These are phyloP conservation scores for Coemansia sp. DNA, from an alignment of 192 early-diverging fungal genomes.

Conservation along the genomic window DNA sequence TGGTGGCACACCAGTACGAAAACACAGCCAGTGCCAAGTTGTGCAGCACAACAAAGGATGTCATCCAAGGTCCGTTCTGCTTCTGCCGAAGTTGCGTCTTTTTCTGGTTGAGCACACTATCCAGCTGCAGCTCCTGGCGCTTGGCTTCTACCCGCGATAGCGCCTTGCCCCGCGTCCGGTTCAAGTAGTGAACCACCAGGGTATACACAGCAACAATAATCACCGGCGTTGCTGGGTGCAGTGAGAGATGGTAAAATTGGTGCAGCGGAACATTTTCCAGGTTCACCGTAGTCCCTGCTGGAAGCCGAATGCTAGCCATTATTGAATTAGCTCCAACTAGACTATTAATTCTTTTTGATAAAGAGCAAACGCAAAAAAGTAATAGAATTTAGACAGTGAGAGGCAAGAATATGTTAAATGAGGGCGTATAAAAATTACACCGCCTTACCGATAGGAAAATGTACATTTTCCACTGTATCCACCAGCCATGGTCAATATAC, in stretches of 20 bases:
- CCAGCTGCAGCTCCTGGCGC: slow-evolving; percentile 28
- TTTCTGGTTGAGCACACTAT: slow-evolving; percentile 9
- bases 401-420: not conserved
- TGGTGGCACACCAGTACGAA: slow-evolving; percentile 72
- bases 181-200: slow-evolving; percentile 39
- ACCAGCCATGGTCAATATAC: not conserved
- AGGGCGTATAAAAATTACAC: not conserved
- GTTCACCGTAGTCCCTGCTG: slow-evolving; percentile 48
- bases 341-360: not conserved
- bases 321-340: not conserved
- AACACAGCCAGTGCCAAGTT: slow-evolving; percentile 71
- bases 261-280: slow-evolving; percentile 66
- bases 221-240: slow-evolving; percentile 67
- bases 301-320: slow-evolving; percentile 47
- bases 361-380: not conserved
- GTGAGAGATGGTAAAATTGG: slow-evolving; percentile 69
- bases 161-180: slow-evolving; percentile 26
- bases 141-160: slow-evolving; percentile 43
- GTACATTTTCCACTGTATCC: too few relatives aligned
- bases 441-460: not conserved
- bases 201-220: slow-evolving; percentile 64
- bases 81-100: slow-evolving; percentile 4
- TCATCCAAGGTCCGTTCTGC: slow-evolving; percentile 63
- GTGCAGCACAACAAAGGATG: slow-evolving; percentile 75
- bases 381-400: not conserved